Percentiles rank a stretch among this genome's conserved stretches.
Evolutionary conservation across 352 stramenopile species (phyloP).

Genomic region (Phytophthora sansomeana): DNA sequence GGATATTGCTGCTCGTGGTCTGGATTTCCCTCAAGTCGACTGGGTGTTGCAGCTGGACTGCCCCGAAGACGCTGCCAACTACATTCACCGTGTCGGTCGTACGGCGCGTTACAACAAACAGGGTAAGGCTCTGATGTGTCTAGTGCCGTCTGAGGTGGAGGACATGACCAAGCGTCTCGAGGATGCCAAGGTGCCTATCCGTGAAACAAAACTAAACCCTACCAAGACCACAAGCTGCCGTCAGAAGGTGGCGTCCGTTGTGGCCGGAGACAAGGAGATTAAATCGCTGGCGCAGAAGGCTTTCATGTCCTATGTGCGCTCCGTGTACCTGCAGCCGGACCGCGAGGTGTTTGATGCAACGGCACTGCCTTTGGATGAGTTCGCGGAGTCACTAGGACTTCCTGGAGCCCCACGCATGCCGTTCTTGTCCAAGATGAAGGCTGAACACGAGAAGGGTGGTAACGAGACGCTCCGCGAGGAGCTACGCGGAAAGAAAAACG

Average conservation of each 20-base stretch:
- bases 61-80: constrained; percentile 97
- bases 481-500: constrained; percentile 95
- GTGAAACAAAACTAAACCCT: constrained; percentile 97
- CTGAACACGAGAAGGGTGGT: constrained; percentile 51
- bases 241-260: constrained; percentile 93
- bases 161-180: constrained; percentile 89
- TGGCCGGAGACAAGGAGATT: constrained; percentile 94
- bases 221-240: constrained; percentile 94
- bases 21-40: constrained; percentile 99
- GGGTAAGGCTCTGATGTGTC: constrained; percentile 93
- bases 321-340: constrained; percentile 95
- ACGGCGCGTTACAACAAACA: constrained; percentile 96
- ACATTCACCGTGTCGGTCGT: constrained; percentile 98
- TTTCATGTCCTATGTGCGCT: constrained; percentile 98
- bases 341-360: constrained; percentile 95
- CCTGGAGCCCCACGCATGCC: constrained; percentile 92
- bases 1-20: constrained; percentile 97
- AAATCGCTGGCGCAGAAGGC: constrained; percentile 97
- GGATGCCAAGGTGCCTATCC: constrained; percentile 95
- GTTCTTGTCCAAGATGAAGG: constrained; percentile 91
- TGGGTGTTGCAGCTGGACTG: constrained; percentile 99
- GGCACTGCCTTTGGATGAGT: constrained; percentile 92
- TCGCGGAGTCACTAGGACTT: constrained; percentile 95
- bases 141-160: constrained; percentile 92
- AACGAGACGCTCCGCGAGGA: constrained; percentile 88